Conservation (phyloP, 1,139 yeast genomes). For the Kodamaea arcana region DNA sequence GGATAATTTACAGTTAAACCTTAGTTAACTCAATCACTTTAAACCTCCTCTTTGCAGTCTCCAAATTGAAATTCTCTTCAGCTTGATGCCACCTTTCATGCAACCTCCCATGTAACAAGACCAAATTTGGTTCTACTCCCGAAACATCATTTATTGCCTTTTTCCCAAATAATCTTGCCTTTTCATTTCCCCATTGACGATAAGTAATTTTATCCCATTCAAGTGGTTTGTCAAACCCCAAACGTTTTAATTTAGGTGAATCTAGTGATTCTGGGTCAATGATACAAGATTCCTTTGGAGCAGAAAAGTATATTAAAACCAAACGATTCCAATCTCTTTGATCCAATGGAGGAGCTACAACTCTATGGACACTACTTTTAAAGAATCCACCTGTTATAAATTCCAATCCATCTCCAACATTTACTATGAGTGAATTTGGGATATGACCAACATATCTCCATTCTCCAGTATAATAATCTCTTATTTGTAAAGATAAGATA, state of each 20-base stretch:
- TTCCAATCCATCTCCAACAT: conserved; percentile 25
- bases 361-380: conserved; percentile 23
- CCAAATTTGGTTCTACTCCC: conserved; percentile 13
- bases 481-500: conserved; percentile 21
- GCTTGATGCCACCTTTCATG: conserved; percentile 16
- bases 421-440: conserved; percentile 19
- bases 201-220: conserved; percentile 11
- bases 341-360: conserved; percentile 22
- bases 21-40: conserved; percentile 12
- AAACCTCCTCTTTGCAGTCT: conserved; percentile 14
- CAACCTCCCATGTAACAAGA: conserved; percentile 10
- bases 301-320: conserved; percentile 22
- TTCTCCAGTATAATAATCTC: conserved; percentile 19
- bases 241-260: conserved; percentile 10
- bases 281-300: conserved; percentile 10
- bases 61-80: conserved; percentile 14
- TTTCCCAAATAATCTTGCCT: conserved; percentile 11
- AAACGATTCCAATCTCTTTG: conserved; percentile 17
- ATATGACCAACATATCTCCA: conserved; percentile 23
- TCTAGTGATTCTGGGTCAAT: conserved; percentile 11
- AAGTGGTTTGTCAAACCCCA: conserved; percentile 7
- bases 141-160: conserved; percentile 9
- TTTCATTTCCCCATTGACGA: conserved; percentile 9
- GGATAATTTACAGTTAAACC: too few species aligned
- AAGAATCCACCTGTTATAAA: conserved; percentile 24